These are phyloP conservation scores for Lactarius psammicola DNA, from an alignment of 768 basidiomycete genomes.

Conservation along the genomic window DNA sequence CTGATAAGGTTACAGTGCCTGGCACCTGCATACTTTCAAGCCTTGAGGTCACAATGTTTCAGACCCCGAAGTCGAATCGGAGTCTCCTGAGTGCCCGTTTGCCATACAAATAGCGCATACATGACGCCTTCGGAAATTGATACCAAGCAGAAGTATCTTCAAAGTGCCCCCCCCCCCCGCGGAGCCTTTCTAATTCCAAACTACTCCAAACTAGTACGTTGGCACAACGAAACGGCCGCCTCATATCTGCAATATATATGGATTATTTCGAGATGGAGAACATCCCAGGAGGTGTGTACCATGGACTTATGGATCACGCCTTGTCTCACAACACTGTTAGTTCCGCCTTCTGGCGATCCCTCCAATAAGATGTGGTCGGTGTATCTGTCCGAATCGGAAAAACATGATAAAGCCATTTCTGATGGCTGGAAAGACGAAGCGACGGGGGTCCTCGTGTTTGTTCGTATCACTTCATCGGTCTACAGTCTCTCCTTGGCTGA, in stretches of 20 bases:
- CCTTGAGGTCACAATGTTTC: neutral
- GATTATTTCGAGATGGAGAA: neutral
- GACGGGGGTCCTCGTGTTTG: neutral
- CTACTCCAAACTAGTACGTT: neutral
- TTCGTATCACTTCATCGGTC: neutral
- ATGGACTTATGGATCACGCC: neutral
- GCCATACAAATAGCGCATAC: neutral
- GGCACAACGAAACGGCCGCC: neutral
- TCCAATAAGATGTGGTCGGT: conserved; percentile 19
- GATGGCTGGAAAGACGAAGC: neutral
- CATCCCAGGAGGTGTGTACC: neutral
- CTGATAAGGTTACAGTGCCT: neutral
- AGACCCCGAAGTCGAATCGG: neutral
- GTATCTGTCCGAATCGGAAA: conserved; percentile 13
- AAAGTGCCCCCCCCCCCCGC: neutral
- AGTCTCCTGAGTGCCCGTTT: neutral
- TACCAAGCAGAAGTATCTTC: neutral
- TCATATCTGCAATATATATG: neutral
- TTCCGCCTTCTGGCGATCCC: neutral
- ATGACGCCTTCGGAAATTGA: neutral
- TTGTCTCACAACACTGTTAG: neutral
- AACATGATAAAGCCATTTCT: conserved; percentile 3
- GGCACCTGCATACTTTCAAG: neutral
- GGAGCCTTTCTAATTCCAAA: neutral
- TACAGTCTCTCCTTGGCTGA: neutral